Percentiles rank a stretch among this genome's conserved stretches.
These are phyloP conservation scores for Kluyveromyces wickerhamii DNA, from an alignment of 805 yeast species.

Conservation along the genomic window DNA sequence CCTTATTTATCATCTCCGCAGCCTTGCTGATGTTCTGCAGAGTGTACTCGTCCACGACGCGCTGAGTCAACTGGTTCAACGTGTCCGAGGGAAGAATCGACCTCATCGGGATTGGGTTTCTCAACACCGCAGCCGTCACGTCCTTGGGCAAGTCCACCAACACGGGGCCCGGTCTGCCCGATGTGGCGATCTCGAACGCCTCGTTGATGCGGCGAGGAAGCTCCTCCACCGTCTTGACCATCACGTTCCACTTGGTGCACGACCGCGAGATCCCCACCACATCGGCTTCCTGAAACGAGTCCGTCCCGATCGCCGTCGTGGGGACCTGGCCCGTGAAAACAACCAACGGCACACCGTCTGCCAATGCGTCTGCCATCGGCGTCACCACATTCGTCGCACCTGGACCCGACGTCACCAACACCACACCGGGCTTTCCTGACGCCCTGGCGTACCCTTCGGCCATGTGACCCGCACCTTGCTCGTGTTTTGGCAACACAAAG, in stretches of 20 bases:
- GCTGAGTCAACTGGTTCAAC: constrained; percentile 58
- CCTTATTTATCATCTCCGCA: constrained; percentile 68
- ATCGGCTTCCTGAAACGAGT: constrained; percentile 99
- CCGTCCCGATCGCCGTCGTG: constrained; percentile 93
- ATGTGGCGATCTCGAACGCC: constrained; percentile 93
- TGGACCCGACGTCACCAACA: constrained; percentile 97
- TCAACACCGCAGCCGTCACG: constrained; percentile 86
- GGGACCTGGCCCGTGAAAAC: constrained; percentile 98
- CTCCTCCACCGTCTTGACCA: constrained; percentile 93
- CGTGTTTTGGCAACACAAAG: constrained; percentile 91
- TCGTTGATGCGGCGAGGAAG: constrained; percentile 93
- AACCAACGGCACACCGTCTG: constrained; percentile 95
- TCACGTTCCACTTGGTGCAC: constrained; percentile 98
- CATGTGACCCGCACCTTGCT: constrained; percentile 99
- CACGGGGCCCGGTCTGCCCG: constrained; percentile 98
- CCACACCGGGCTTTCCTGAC: constrained; percentile 93
- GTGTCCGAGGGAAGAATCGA: constrained; percentile 68
- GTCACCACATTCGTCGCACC: constrained; percentile 98
- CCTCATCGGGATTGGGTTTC: constrained; percentile 75
- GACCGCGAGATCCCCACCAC: constrained; percentile 94
- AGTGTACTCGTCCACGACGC: constrained; percentile 67
- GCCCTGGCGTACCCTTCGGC: constrained; percentile 99
- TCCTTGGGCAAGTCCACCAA: constrained; percentile 96
- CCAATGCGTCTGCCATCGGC: constrained; percentile 96
- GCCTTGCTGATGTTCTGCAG: constrained; percentile 66